These are phyloP conservation scores for Dactylellina haptotyla DNA, from an alignment of 2,329 filamentous ascomycete genomes.

Conservation along the genomic window DNA sequence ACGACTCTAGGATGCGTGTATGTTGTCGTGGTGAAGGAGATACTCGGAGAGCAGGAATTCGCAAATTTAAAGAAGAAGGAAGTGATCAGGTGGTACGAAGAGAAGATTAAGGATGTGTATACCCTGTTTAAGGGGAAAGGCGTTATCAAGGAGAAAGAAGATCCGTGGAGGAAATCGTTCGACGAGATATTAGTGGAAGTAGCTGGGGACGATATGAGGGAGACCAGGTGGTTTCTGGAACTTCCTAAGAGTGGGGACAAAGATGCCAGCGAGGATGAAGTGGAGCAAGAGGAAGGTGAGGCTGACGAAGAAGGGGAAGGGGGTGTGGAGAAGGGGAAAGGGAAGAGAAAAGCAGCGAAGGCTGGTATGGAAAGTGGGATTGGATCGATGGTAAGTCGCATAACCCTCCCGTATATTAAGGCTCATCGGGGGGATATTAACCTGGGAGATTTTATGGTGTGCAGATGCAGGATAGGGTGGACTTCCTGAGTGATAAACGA, in stretches of 20 bases:
- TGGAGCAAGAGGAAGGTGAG: conserved; percentile 3
- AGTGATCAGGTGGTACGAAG: conserved; percentile 52
- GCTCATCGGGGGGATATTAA: neutral
- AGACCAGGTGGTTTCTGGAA: conserved; percentile 55
- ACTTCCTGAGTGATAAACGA: conserved; percentile 74
- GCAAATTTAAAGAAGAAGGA: neutral
- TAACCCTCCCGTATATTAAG: neutral
- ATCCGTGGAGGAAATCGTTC: conserved; percentile 50
- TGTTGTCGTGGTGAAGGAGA: conserved; percentile 55
- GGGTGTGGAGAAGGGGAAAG: conserved; percentile 28
- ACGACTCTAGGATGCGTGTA: conserved; percentile 40
- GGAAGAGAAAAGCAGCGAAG: conserved; percentile 25
- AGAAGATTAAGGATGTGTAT: conserved; percentile 43
- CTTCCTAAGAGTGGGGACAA: conserved; percentile 51
- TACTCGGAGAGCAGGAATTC: conserved; percentile 38
- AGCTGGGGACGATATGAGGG: conserved; percentile 54
- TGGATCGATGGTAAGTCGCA: conserved; percentile 40
- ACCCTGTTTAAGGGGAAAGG: conserved; percentile 55
- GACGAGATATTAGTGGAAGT: conserved; percentile 55
- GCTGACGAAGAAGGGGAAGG: conserved; percentile 33
- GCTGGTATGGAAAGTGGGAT: conserved; percentile 44
- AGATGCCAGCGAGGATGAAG: conserved; percentile 10
- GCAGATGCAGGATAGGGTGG: conserved; percentile 73
- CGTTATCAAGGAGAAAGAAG: conserved; percentile 47
- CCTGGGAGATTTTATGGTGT: neutral